These are phyloP conservation scores for Zymoseptoria pseudotritici DNA, from an alignment of 2,329 filamentous ascomycete genomes.

Conservation along the genomic window DNA sequence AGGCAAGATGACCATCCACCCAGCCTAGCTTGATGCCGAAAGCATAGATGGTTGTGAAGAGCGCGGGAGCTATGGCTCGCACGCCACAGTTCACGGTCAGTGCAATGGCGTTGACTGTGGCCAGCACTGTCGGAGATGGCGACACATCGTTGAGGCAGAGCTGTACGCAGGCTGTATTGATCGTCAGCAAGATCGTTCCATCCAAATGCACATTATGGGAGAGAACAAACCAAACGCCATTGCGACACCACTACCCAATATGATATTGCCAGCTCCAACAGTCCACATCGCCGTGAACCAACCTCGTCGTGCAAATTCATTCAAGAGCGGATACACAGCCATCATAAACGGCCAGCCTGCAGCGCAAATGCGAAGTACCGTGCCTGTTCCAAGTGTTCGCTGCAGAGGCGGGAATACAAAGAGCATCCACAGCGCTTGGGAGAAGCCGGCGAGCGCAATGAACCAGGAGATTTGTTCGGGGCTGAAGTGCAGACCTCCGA, in stretches of 20 bases:
- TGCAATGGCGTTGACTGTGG: conserved; percentile 63
- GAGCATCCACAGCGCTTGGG: conserved; percentile 66
- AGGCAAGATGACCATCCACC: conserved; percentile 58
- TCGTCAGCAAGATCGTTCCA: neutral
- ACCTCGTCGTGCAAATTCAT: conserved; percentile 47
- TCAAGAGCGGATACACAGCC: conserved; percentile 45
- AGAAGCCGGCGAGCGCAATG: conserved; percentile 56
- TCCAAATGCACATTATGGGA: neutral
- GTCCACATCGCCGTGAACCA: conserved; percentile 52
- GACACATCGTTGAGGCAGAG: conserved; percentile 68
- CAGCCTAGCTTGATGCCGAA: conserved; percentile 56
- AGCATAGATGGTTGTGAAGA: conserved; percentile 62
- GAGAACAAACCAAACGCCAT: conserved; percentile 56
- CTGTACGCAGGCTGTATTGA: conserved; percentile 51
- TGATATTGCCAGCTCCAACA: conserved; percentile 37
- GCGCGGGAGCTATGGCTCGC: conserved; percentile 58
- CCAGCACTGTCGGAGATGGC: conserved; percentile 57
- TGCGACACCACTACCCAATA: conserved; percentile 54
- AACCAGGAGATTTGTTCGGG: conserved; percentile 58
- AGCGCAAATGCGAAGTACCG: conserved; percentile 54
- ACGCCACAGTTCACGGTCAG: conserved; percentile 56
- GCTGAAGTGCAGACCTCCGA: conserved; percentile 60
- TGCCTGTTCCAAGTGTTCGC: conserved; percentile 56
- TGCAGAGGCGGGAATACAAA: conserved; percentile 63
- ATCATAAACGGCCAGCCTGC: conserved; percentile 59